phyloP scores from a whole-genome alignment of 441 rosid species.

The Theobroma grandiflorum region DNA sequence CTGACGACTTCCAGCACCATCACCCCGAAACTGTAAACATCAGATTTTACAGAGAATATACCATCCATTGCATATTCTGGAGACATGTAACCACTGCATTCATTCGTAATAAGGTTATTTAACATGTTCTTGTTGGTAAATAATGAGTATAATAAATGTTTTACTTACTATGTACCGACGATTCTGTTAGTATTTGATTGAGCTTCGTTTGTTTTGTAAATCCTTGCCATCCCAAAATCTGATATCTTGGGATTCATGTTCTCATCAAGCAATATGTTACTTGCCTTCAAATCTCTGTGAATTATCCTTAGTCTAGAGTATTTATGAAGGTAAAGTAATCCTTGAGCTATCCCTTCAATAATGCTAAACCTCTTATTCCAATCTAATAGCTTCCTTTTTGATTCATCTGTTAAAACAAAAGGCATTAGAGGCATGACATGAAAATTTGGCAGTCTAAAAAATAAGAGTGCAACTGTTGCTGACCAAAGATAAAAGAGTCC shows the following conservation, averaged over 20 bases:
- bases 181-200: slow-evolving; percentile 1
- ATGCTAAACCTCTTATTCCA: slow-evolving; percentile 14
- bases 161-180: slow-evolving; percentile 12
- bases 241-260: slow-evolving; percentile 27
- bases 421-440: neutral
- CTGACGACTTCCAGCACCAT: slow-evolving; percentile 44
- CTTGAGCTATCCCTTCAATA: slow-evolving; percentile 27
- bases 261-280: slow-evolving; percentile 16
- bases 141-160: neutral
- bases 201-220: slow-evolving; percentile 13
- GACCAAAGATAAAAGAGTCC: slow-evolving; percentile 6
- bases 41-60: slow-evolving; percentile 45
- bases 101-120: neutral
- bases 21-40: slow-evolving; percentile 51
- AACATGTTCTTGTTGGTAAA: neutral
- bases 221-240: slow-evolving; percentile 21
- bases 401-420: neutral
- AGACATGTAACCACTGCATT: slow-evolving; percentile 52
- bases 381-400: slow-evolving; percentile 4
- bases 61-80: slow-evolving; percentile 51
- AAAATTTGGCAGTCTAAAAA: neutral
- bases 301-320: slow-evolving; percentile 22
- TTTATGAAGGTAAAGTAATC: slow-evolving; percentile 23
- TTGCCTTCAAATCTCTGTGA: slow-evolving; percentile 20
- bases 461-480: neutral